Evolutionary conservation across 495 filamentous ascomycete genomes (phyloP).

Genomic region (Chaetomium fimeti): DNA sequence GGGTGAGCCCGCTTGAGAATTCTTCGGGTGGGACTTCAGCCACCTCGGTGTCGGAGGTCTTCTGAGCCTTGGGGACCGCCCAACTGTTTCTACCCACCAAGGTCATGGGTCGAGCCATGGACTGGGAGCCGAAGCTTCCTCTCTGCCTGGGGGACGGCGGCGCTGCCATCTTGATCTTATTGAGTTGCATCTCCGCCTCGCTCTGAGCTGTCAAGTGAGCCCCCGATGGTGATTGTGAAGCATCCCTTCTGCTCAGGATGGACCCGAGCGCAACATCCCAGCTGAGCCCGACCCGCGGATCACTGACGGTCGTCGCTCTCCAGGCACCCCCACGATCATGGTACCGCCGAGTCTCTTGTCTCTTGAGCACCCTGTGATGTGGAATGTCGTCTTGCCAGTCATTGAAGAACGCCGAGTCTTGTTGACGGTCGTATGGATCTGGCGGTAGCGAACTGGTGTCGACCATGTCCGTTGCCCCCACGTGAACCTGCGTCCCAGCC

Average conservation of each 20-base stretch:
- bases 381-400: conserved; percentile 32
- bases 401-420: conserved; percentile 4
- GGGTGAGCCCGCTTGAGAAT: conserved; percentile 34
- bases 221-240: conserved; percentile 22
- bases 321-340: conserved; percentile 51
- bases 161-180: conserved; percentile 37
- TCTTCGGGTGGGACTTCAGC: conserved; percentile 28
- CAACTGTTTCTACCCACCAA: conserved; percentile 39
- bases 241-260: conserved; percentile 23
- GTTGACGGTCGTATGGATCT: background rate
- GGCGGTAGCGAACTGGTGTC: background rate
- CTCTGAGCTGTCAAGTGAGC: conserved; percentile 38
- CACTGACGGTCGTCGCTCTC: conserved; percentile 46
- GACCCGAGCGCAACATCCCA: conserved; percentile 41
- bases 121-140: conserved; percentile 11
- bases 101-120: conserved; percentile 28
- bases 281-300: conserved; percentile 49
- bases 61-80: conserved; percentile 32
- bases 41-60: conserved; percentile 28
- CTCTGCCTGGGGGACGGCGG: conserved; percentile 24
- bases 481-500: conserved; percentile 10
- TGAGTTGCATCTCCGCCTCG: conserved; percentile 42
- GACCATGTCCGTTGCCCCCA: background rate
- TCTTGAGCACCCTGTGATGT: conserved; percentile 48
- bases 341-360: conserved; percentile 44